phyloP scores from a whole-genome alignment of 768 basidiomycete species.

The Crucibulum laeve region DNA sequence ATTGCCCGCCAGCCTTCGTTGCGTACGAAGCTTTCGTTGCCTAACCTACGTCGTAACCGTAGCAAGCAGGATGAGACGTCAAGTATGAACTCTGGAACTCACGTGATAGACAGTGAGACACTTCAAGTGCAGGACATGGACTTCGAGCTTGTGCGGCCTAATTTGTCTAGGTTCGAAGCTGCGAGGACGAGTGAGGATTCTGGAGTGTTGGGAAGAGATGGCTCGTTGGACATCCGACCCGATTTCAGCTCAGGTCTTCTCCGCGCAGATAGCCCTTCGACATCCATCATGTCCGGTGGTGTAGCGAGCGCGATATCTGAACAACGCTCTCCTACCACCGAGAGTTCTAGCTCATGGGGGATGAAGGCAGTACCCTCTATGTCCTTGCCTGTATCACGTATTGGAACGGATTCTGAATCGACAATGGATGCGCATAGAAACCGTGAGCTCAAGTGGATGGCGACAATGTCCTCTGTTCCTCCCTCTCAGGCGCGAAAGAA shows the following conservation, averaged over 20 bases:
- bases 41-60: conserved; percentile 50
- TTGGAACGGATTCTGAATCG: conserved; percentile 26
- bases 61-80: conserved; percentile 32
- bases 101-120: conserved; percentile 38
- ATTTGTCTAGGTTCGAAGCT: conserved; percentile 34
- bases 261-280: conserved; percentile 38
- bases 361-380: conserved; percentile 1
- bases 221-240: conserved; percentile 26
- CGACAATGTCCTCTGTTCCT: conserved; percentile 48
- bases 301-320: conserved; percentile 10
- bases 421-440: conserved; percentile 66
- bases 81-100: conserved; percentile 15
- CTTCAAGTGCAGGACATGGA: conserved; percentile 80
- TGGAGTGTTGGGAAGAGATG: conserved; percentile 27
- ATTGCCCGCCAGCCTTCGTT: conserved; percentile 38
- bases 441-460: conserved; percentile 76
- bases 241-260: conserved; percentile 14
- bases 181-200: conserved; percentile 56
- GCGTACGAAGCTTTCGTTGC: conserved; percentile 64
- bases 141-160: conserved; percentile 72
- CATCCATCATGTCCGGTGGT: conserved; percentile 32
- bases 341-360: conserved; percentile 9
- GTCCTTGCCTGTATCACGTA: conserved; percentile 6
- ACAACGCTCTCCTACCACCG: conserved; percentile 20
- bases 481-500: conserved; percentile 67